These are phyloP conservation scores for Helotiales sp. DNA, from an alignment of 2,329 filamentous ascomycete genomes.

Conservation along the genomic window DNA sequence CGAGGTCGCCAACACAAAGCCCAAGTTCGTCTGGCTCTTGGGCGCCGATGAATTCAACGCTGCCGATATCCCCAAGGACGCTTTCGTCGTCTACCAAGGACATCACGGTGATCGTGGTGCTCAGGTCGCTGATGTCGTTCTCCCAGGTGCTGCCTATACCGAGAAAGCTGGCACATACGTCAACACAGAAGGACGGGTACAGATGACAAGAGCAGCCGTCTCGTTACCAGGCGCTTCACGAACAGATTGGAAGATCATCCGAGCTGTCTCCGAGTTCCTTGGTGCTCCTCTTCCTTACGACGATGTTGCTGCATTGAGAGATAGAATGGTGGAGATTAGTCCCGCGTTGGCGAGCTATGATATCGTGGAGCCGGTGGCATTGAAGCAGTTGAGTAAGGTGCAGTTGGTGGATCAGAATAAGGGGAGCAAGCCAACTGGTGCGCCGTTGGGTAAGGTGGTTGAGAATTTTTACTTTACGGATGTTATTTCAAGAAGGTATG, in stretches of 20 bases:
- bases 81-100: conserved; percentile 96
- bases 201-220: conserved; percentile 89
- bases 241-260: conserved; percentile 99
- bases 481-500: conserved; percentile 90
- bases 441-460: conserved; percentile 79
- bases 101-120: conserved; percentile 96
- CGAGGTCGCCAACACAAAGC: conserved; percentile 77
- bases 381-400: conserved; percentile 80
- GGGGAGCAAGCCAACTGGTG: conserved; percentile 71
- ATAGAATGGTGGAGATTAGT: conserved; percentile 94
- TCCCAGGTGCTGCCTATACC: conserved; percentile 93
- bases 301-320: conserved; percentile 82
- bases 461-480: conserved; percentile 99
- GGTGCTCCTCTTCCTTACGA: conserved; percentile 88
- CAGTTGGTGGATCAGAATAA: conserved; percentile 97
- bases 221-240: conserved; percentile 85
- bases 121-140: conserved; percentile 87
- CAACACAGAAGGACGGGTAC: conserved; percentile 96
- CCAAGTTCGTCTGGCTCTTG: conserved; percentile 96
- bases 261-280: conserved; percentile 88
- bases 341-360: conserved; percentile 89
- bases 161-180: conserved; percentile 96
- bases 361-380: conserved; percentile 77
- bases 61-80: conserved; percentile 88
- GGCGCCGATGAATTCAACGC: conserved; percentile 89